Evolutionary conservation across 164 flowering plant species (phyloP), one percentile per base, ranked within the genome.

Genomic region (Vitis riparia): DNA sequence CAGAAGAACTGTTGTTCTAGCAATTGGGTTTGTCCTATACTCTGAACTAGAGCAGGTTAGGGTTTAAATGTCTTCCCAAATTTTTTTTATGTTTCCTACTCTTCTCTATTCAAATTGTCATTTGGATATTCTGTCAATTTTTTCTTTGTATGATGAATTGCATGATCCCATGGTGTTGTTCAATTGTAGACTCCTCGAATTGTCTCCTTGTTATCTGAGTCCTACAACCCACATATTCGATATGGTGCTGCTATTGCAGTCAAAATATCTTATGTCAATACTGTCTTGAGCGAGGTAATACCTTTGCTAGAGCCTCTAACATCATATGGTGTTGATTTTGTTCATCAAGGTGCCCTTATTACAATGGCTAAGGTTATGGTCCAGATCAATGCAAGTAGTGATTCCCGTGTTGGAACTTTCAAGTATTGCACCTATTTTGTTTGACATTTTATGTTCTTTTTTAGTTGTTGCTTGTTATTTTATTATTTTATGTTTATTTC

Each of bases 291-390:
- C 80, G 99, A 96, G 71, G 99, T 98, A 59, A 91, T 96, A 79
- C 90, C 99, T 27, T 80, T 96, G 85, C 81, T 96, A 19, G 23
- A 93, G 85, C 98, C 97, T 62, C 80, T 96, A 50, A 96, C 97
- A 32, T 96, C 97, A 59, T 97, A 96, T 87, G 99, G 91, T 55
- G 98, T 92, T 62, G 99, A 96, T 75, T 96, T 96, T 88, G 99
- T 96, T 68, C 97, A 98, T 49, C 99, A 96, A 81, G 99, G 99
- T 71, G 99, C 99, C 59, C 91, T 96, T 51, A 93, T 96, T 76
- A 94, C 99, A 15, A 93, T 96, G 98, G 99, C 99, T 59, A 96
- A 93, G 99, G 98, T 96, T 17, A 89, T 96, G 98, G 89, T 96
- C 68, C 98, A 96, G 80, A 88, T 82, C 11, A 96, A 86, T 75